A percentile compares a stretch with the other conserved stretches of the same genome.
Evolutionary conservation across 768 basidiomycete species (phyloP).

Genomic region (Infundibulicybe gibba): DNA sequence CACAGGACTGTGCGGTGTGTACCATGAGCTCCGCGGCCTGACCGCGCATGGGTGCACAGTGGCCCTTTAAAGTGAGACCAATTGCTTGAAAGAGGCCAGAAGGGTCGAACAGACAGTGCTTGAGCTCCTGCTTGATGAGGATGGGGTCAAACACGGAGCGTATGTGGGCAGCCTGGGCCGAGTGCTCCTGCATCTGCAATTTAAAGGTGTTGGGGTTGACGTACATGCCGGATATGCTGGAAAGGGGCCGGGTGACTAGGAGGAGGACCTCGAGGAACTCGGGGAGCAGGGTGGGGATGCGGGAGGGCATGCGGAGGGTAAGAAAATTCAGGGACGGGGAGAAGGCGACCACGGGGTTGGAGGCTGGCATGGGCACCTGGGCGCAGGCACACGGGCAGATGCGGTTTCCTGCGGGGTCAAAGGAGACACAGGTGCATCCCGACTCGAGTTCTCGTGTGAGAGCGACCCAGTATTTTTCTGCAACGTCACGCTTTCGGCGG

Average conservation of each 20-base stretch:
- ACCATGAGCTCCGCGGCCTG: slow-evolving; percentile 82
- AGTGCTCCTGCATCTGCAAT: slow-evolving; percentile 57
- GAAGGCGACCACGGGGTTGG: slow-evolving; percentile 38
- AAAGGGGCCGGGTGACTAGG: slow-evolving; percentile 79
- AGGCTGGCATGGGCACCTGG: slow-evolving; percentile 35
- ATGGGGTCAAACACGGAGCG: slow-evolving; percentile 77
- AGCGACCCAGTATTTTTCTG: slow-evolving; percentile 85
- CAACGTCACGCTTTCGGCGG: slow-evolving; percentile 68
- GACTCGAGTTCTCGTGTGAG: slow-evolving; percentile 72
- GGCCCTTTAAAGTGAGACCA: slow-evolving; percentile 81
- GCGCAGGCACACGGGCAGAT: slow-evolving; percentile 54
- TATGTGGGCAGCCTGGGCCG: slow-evolving; percentile 63
- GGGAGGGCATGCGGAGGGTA: slow-evolving; percentile 68
- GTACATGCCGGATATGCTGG: slow-evolving; percentile 56
- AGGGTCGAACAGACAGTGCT: slow-evolving; percentile 73
- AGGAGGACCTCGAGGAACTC: slow-evolving; percentile 82
- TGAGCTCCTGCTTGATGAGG: slow-evolving; percentile 80
- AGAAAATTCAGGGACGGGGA: slow-evolving; percentile 39
- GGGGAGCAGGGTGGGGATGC: slow-evolving; percentile 62
- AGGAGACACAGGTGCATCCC: slow-evolving; percentile 83
- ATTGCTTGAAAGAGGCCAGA: slow-evolving; percentile 75
- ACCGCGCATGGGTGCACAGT: slow-evolving; percentile 94
- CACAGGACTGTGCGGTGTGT: slow-evolving; percentile 55
- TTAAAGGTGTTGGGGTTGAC: slow-evolving; percentile 56
- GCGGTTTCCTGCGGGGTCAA: slow-evolving; percentile 53